phyloP scores from a whole-genome alignment of 2,329 filamentous ascomycete species.

The Thelonectria discophora region DNA sequence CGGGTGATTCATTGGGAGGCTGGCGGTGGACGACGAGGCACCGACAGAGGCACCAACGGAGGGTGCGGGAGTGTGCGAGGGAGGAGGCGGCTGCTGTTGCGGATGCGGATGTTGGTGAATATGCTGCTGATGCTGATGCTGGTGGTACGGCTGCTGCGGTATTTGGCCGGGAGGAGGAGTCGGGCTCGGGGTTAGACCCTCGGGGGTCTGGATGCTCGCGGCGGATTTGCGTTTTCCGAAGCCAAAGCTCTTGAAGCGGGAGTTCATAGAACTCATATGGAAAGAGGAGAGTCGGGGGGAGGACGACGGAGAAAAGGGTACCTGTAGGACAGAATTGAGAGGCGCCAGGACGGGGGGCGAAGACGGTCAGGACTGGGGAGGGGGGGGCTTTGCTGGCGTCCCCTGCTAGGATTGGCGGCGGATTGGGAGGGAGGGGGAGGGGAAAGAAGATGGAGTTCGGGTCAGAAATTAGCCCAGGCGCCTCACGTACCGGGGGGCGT shows the following conservation, averaged over 20 bases:
- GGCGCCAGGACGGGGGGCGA: constrained; percentile 32
- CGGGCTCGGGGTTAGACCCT: constrained; percentile 48
- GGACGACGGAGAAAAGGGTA: constrained; percentile 38
- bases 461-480: constrained; percentile 40
- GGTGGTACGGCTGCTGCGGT: constrained; percentile 60
- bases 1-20: constrained; percentile 70
- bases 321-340: constrained; percentile 37
- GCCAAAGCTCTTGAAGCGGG: constrained; percentile 80
- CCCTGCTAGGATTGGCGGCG: constrained; percentile 31
- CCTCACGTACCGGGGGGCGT: constrained; percentile 23
- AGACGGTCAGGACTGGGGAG: constrained; percentile 25
- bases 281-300: constrained; percentile 44
- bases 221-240: constrained; percentile 82
- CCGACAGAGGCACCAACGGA: too few relatives aligned
- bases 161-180: constrained; percentile 58
- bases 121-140: constrained; percentile 38
- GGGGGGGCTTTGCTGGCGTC: constrained; percentile 20
- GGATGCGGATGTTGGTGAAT: constrained; percentile 37
- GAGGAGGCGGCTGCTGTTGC: constrained; percentile 31
- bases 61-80: constrained; percentile 41
- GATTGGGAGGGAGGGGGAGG: constrained; percentile 30
- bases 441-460: constrained; percentile 34
- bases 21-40: constrained; percentile 56
- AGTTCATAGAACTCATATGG: constrained; percentile 81
- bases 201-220: constrained; percentile 64